A percentile compares a stretch with the other conserved stretches of the same genome.
phyloP scores from a whole-genome alignment of 192 early-diverging fungal genomes.

The Dissophora globulifera region DNA sequence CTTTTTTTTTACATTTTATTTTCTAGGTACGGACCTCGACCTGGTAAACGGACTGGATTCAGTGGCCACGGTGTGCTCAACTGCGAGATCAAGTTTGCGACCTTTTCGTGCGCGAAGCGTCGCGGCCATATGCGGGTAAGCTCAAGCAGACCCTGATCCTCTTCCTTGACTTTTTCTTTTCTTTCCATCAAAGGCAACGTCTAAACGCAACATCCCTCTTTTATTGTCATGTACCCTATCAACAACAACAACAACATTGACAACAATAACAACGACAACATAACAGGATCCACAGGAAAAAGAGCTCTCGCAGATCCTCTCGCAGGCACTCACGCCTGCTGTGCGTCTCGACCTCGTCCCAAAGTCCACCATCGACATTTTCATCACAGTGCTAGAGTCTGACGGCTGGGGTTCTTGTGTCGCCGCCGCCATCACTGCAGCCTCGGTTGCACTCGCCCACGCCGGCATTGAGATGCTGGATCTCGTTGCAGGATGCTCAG shows the following conservation, averaged over 20 bases:
- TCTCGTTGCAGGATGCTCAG: slow-evolving; percentile 78
- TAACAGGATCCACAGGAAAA: slow-evolving; percentile 70
- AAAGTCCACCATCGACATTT: slow-evolving; percentile 80
- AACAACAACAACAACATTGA: not conserved
- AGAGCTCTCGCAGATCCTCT: slow-evolving; percentile 68
- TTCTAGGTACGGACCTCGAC: slow-evolving; percentile 77
- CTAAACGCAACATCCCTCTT: not conserved
- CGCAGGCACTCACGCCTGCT: slow-evolving; percentile 75
- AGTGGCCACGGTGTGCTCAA: slow-evolving; percentile 67
- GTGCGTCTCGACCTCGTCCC: slow-evolving; percentile 77
- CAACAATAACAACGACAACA: not conserved
- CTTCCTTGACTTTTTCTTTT: not conserved
- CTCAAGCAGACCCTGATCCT: too few species aligned
- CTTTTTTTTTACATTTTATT: too few species aligned
- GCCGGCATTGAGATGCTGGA: slow-evolving; percentile 90
- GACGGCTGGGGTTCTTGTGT: slow-evolving; percentile 73
- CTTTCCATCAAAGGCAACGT: not conserved
- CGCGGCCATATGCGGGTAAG: slow-evolving; percentile 55
- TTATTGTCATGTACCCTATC: not conserved
- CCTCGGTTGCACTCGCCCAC: slow-evolving; percentile 77
- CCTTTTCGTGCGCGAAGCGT: slow-evolving; percentile 74
- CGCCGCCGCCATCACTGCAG: slow-evolving; percentile 72
- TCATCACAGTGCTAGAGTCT: slow-evolving; percentile 74
- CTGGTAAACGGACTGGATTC: slow-evolving; percentile 59
- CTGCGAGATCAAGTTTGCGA: slow-evolving; percentile 82